Conservation (phyloP, 306 rosid genomes). For the Ziziphus jujuba region DNA sequence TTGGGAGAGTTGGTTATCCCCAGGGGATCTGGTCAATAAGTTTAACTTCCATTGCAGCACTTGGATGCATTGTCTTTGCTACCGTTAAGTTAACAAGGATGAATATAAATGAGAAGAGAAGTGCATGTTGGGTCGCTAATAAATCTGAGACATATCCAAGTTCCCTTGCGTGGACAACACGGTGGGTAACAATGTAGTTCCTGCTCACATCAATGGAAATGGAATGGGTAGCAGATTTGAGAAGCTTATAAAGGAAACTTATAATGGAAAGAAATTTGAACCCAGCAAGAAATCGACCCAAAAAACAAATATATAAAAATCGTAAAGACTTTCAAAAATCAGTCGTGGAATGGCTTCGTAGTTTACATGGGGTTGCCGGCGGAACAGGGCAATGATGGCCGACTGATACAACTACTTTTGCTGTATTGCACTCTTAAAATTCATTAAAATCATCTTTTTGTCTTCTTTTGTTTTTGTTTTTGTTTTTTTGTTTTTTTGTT, state of each 20-base stretch:
- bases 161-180: slow-evolving; percentile 44
- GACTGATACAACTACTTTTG: too few relatives aligned
- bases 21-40: slow-evolving; percentile 44
- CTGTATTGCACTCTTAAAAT: too few relatives aligned
- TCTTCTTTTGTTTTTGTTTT: too few relatives aligned
- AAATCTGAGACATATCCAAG: slow-evolving; percentile 32
- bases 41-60: slow-evolving; percentile 44
- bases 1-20: slow-evolving; percentile 53
- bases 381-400: too few relatives aligned
- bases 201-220: slow-evolving; percentile 52
- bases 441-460: too few relatives aligned
- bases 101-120: slow-evolving; percentile 41
- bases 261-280: too few relatives aligned
- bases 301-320: too few relatives aligned
- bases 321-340: too few relatives aligned
- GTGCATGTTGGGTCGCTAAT: slow-evolving; percentile 41
- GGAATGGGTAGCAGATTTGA: slow-evolving; percentile 45
- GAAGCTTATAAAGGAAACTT: slow-evolving; percentile 33
- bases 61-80: slow-evolving; percentile 76
- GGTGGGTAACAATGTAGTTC: slow-evolving; percentile 41
- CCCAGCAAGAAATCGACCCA: too few relatives aligned
- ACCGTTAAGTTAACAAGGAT: slow-evolving; percentile 56
- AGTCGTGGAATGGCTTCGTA: too few relatives aligned
- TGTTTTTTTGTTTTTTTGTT: too few relatives aligned
- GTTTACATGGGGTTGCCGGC: too few relatives aligned